Evolutionary conservation across 1,284 basidiomycete species (phyloP).

Genomic region (Melampsora americana): DNA sequence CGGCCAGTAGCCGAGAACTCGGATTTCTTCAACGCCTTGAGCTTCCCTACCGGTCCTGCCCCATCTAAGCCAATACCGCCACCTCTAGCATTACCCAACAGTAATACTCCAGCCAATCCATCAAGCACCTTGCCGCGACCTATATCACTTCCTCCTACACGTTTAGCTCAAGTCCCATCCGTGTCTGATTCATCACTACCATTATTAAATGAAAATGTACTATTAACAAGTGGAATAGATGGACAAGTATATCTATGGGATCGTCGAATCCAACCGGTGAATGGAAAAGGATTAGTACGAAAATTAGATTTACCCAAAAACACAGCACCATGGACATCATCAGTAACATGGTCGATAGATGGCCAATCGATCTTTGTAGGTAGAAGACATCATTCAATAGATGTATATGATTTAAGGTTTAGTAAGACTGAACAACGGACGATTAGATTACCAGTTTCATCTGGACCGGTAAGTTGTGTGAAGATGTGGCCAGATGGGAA

Average conservation of each 20-base stretch:
- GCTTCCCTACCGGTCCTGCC: constrained; percentile 44
- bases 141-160: constrained; percentile 18
- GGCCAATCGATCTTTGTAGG: constrained; percentile 87
- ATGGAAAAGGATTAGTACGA: constrained; percentile 63
- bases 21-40: constrained; percentile 24
- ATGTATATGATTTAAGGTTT: constrained; percentile 87
- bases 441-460: constrained; percentile 75
- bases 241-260: constrained; percentile 93
- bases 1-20: background rate
- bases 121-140: background rate
- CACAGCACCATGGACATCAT: constrained; percentile 93
- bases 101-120: no score
- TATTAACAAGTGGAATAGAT: constrained; percentile 86
- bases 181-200: constrained; percentile 51
- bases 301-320: constrained; percentile 80
- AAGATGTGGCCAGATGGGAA: constrained; percentile 82
- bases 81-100: constrained; percentile 21
- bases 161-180: constrained; percentile 46
- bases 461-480: constrained; percentile 86
- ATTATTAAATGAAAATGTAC: constrained; percentile 67
- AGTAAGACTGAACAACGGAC: constrained; percentile 59
- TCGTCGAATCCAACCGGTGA: constrained; percentile 64
- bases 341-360: constrained; percentile 88
- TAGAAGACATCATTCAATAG: constrained; percentile 81
- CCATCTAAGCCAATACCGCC: constrained; percentile 45